Evolutionary conservation across 495 filamentous ascomycete species (phyloP).

Genomic region (Neurospora sp.): DNA sequence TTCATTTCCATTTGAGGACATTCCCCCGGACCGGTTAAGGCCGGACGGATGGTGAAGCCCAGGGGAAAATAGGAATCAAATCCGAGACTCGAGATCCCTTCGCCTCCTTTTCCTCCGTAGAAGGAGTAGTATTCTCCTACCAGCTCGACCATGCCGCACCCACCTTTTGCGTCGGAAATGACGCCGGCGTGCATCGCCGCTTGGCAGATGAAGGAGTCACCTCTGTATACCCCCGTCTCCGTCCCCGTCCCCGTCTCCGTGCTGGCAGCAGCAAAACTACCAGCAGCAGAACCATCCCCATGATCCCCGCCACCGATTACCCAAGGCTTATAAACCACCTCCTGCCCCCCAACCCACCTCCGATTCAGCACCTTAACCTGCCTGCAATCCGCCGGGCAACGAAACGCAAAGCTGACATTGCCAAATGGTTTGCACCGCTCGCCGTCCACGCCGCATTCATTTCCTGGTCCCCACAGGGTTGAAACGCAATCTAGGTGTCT

Average conservation of each 20-base stretch:
- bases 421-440: slow-evolving; percentile 67
- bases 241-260: slow-evolving; percentile 8
- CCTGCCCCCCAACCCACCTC: slow-evolving; percentile 59
- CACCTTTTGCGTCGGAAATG: slow-evolving; percentile 56
- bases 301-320: slow-evolving; percentile 58
- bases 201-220: slow-evolving; percentile 60
- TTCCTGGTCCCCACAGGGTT: slow-evolving; percentile 51
- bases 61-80: slow-evolving; percentile 75
- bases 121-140: slow-evolving; percentile 59
- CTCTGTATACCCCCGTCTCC: slow-evolving; percentile 45
- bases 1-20: background rate
- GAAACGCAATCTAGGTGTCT: slow-evolving; percentile 51
- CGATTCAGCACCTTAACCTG: slow-evolving; percentile 56
- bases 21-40: background rate
- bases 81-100: slow-evolving; percentile 52
- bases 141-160: slow-evolving; percentile 51
- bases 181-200: slow-evolving; percentile 51
- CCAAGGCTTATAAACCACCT: slow-evolving; percentile 56
- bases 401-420: slow-evolving; percentile 57
- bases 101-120: slow-evolving; percentile 41
- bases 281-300: too few species aligned
- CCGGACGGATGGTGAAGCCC: slow-evolving; percentile 52
- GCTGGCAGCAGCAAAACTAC: background rate
- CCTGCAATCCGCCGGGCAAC: slow-evolving; percentile 66
- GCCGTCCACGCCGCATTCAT: slow-evolving; percentile 68